These are phyloP conservation scores for Ophiostoma pallidulum DNA, from an alignment of 2,329 filamentous ascomycete genomes.

Conservation along the genomic window DNA sequence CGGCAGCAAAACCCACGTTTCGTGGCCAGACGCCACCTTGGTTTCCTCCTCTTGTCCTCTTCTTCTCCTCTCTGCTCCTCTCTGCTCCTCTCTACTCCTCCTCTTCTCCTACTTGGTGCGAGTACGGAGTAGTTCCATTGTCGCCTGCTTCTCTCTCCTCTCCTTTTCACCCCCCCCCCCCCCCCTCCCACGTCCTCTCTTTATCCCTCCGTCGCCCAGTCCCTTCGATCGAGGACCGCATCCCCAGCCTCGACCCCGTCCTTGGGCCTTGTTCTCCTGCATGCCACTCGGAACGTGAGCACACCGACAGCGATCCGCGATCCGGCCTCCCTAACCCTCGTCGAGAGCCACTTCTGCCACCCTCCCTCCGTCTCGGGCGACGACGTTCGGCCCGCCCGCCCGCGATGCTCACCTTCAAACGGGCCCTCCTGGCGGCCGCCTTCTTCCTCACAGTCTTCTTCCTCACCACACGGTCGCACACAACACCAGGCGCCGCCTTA, in stretches of 20 bases:
- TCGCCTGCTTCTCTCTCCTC: neutral
- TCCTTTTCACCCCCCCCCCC: neutral
- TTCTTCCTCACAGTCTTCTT: constrained; percentile 61
- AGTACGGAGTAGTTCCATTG: no score
- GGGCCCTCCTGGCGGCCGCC: constrained; percentile 62
- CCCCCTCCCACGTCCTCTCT: neutral
- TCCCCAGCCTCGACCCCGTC: no score
- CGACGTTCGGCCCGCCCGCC: neutral
- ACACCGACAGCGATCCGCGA: no score
- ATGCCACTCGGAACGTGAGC: no score
- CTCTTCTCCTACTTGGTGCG: no score
- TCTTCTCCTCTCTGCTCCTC: no score
- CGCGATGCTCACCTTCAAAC: constrained; percentile 69
- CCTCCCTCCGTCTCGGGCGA: neutral
- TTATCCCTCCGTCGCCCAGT: neutral
- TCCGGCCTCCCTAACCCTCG: no score
- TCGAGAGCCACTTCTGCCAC: no score
- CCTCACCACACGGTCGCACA: constrained; percentile 55
- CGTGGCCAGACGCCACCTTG: neutral
- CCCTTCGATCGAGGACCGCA: no score
- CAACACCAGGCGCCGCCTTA: constrained; percentile 15
- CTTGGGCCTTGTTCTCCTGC: no score
- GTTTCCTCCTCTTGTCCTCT: neutral
- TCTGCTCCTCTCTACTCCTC: no score
- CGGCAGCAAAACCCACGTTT: neutral